Percentiles rank a stretch among this genome's conserved stretches.
Conservation (phyloP, 1,284 basidiomycete species). For the Coriolopsis trogii region DNA sequence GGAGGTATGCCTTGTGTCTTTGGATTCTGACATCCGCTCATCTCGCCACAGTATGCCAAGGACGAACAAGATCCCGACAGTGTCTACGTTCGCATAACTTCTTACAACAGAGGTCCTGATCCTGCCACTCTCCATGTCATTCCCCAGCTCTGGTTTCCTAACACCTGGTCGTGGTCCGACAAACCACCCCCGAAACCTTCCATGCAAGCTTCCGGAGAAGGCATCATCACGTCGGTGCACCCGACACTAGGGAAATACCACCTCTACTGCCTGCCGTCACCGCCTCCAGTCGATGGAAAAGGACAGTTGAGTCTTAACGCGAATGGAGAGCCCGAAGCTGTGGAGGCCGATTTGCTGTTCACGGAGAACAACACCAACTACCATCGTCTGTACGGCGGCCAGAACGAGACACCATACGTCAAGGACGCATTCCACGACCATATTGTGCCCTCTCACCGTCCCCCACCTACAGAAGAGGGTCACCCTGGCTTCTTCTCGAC, state of each 20-base stretch:
- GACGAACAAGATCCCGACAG: slow-evolving; percentile 91
- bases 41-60: slow-evolving; percentile 83
- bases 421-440: slow-evolving; percentile 99
- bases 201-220: slow-evolving; percentile 62
- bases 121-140: slow-evolving; percentile 94
- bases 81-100: slow-evolving; percentile 91
- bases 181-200: slow-evolving; percentile 81
- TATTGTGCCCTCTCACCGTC: slow-evolving; percentile 86
- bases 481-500: slow-evolving; percentile 45
- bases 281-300: slow-evolving; percentile 81
- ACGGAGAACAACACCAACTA: slow-evolving; percentile 99
- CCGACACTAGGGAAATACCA: slow-evolving; percentile 75
- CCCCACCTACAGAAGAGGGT: slow-evolving; percentile 38
- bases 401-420: slow-evolving; percentile 82
- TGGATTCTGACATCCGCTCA: slow-evolving; percentile 19
- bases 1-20: slow-evolving; percentile 60
- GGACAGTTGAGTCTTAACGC: slow-evolving; percentile 52
- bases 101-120: slow-evolving; percentile 96
- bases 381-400: slow-evolving; percentile 85
- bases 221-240: slow-evolving; percentile 76
- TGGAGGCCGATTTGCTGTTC: slow-evolving; percentile 86
- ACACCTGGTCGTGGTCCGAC: slow-evolving; percentile 95
- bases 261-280: slow-evolving; percentile 90
- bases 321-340: slow-evolving; percentile 62
- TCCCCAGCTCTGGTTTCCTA: slow-evolving; percentile 96